These are phyloP conservation scores for Chrysophaeum taylorii DNA, from an alignment of 352 stramenopile species.

Conservation along the genomic window DNA sequence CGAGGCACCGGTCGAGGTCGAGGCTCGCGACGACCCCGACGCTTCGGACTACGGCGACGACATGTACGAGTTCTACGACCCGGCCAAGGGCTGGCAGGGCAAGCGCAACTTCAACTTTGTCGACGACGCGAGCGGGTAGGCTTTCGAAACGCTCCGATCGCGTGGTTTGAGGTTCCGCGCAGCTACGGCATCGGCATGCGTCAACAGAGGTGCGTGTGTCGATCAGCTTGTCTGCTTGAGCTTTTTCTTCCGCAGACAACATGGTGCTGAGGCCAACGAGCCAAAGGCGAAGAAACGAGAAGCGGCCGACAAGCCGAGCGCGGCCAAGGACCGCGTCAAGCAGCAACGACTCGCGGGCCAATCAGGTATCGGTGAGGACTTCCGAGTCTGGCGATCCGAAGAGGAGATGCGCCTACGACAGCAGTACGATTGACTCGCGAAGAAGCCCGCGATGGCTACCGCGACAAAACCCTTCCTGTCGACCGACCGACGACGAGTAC, in stretches of 20 bases:
- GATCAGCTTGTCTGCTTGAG: too few relatives aligned
- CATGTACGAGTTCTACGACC: slow-evolving; percentile 12
- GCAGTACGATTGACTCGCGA: slow-evolving; percentile 63
- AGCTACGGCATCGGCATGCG: too few relatives aligned
- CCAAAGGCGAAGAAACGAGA: too few relatives aligned
- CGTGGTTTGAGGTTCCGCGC: too few relatives aligned
- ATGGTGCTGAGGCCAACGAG: too few relatives aligned
- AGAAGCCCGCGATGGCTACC: too few relatives aligned
- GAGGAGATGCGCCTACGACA: slow-evolving; percentile 62
- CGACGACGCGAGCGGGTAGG: not conserved
- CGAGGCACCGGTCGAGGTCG: not conserved
- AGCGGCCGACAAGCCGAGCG: too few relatives aligned
- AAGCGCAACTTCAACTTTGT: not conserved
- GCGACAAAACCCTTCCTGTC: too few relatives aligned
- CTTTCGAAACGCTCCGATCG: too few relatives aligned
- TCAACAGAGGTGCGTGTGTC: too few relatives aligned
- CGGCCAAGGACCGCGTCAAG: slow-evolving; percentile 62
- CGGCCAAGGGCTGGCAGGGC: not conserved
- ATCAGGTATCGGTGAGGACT: slow-evolving; percentile 60
- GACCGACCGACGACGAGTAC: too few relatives aligned
- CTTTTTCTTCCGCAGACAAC: too few relatives aligned
- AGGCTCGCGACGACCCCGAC: not conserved
- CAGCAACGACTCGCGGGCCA: slow-evolving; percentile 54
- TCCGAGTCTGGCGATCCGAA: slow-evolving; percentile 59
- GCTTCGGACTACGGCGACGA: slow-evolving; percentile 2